A percentile compares a stretch with the other conserved stretches of the same genome.
These are phyloP conservation scores for Heteromeles arbutifolia DNA, from an alignment of 306 rosid genomes.

Conservation along the genomic window DNA sequence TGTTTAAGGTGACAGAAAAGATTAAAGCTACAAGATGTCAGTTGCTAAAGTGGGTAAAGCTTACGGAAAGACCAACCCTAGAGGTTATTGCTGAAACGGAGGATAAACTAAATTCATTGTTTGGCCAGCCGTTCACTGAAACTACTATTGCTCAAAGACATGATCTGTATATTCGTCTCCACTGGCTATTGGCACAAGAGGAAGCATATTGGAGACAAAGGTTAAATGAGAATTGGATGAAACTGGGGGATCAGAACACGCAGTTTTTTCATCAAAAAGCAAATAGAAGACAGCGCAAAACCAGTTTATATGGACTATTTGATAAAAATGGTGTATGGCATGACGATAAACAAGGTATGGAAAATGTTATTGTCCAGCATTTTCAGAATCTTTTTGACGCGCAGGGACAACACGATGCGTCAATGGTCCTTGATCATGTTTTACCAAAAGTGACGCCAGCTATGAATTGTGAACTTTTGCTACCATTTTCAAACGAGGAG, in stretches of 20 bases:
- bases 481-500: too few species aligned
- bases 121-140: background rate
- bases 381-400: background rate
- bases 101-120: background rate
- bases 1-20: too few species aligned
- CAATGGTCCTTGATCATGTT: accelerated
- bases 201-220: too few species aligned
- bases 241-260: background rate
- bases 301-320: too few species aligned
- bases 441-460: background rate
- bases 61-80: accelerated
- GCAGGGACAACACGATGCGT: background rate
- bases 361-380: background rate
- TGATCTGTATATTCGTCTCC: too few species aligned
- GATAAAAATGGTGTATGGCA: too few species aligned
- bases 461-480: background rate
- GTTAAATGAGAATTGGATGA: background rate
- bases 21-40: too few species aligned
- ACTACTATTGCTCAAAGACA: background rate
- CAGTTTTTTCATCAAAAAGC: too few species aligned
- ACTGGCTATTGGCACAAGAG: too few species aligned
- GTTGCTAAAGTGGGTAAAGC: background rate
- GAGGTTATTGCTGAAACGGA: background rate
- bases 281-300: too few species aligned
- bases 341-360: background rate